Evolutionary conservation across 129 eudicot genomes (phyloP).

Genomic region (Artemisia tridentata): DNA sequence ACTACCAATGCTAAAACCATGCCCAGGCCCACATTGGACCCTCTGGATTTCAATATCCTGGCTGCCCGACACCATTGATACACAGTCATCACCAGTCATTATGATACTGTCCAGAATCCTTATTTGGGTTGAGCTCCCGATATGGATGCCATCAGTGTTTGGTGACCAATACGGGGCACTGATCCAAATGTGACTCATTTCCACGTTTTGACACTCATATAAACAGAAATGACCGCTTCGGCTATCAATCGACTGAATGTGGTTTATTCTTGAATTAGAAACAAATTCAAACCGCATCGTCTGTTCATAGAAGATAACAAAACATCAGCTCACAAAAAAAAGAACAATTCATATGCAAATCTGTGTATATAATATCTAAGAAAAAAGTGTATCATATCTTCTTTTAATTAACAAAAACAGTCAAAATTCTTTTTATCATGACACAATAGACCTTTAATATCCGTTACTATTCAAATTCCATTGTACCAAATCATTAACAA

Average conservation of each 20-base stretch:
- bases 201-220: constrained; percentile 45
- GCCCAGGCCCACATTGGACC: constrained; percentile 83
- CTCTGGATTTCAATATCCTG: constrained; percentile 25
- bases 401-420: background rate
- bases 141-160: constrained; percentile 73
- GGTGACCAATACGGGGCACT: constrained; percentile 45
- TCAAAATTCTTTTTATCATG: constrained; percentile 9
- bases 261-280: constrained; percentile 38
- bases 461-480: constrained; percentile 24
- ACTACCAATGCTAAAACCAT: constrained; percentile 87
- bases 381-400: background rate
- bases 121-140: constrained; percentile 48
- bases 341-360: background rate
- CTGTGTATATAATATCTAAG: too few species aligned
- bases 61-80: constrained; percentile 51
- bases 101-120: constrained; percentile 33
- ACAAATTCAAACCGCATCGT: constrained; percentile 61
- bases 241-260: constrained; percentile 49
- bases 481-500: background rate
- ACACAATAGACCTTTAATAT: background rate
- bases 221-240: constrained; percentile 55
- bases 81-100: constrained; percentile 76
- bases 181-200: constrained; percentile 37
- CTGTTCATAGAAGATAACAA: constrained; percentile 27
- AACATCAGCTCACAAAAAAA: background rate